Percentiles rank a stretch among this genome's conserved stretches.
Conservation (phyloP, 176 grass and related monocot genomes). For the Pontederia crassipes region DNA sequence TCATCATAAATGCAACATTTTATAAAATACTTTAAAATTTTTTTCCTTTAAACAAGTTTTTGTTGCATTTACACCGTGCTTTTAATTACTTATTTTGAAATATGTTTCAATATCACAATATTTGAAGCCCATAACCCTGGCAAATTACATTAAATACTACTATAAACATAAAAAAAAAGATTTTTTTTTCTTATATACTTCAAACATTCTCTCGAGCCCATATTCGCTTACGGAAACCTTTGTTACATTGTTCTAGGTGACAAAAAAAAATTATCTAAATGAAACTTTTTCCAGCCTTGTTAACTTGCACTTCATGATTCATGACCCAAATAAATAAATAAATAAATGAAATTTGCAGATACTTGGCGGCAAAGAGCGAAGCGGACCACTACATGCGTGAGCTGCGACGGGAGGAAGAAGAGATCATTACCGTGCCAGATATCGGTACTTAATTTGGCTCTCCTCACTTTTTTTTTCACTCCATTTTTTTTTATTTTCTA, state of each 20-base stretch:
- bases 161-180: background rate
- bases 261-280: background rate
- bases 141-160: constrained; percentile 11
- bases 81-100: constrained; percentile 1
- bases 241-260: background rate
- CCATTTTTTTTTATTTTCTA: too few relatives aligned
- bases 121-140: constrained; percentile 13
- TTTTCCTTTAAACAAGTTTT: background rate
- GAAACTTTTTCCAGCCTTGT: too few relatives aligned
- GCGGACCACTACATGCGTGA: constrained; percentile 73
- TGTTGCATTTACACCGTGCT: background rate
- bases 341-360: constrained; percentile 40
- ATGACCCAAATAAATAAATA: too few relatives aligned
- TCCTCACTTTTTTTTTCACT: background rate
- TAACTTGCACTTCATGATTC: too few relatives aligned
- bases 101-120: constrained; percentile 4
- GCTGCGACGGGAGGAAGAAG: constrained; percentile 64
- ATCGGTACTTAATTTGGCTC: constrained; percentile 32
- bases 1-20: too few relatives aligned
- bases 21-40: too few relatives aligned
- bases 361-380: constrained; percentile 75
- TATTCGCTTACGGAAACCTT: too few relatives aligned
- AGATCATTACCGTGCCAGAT: constrained; percentile 69
- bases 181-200: too few relatives aligned
- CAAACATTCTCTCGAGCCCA: too few relatives aligned